Evolutionary conservation across 495 filamentous ascomycete species (phyloP).

Genomic region (Tuber umbilicatum): DNA sequence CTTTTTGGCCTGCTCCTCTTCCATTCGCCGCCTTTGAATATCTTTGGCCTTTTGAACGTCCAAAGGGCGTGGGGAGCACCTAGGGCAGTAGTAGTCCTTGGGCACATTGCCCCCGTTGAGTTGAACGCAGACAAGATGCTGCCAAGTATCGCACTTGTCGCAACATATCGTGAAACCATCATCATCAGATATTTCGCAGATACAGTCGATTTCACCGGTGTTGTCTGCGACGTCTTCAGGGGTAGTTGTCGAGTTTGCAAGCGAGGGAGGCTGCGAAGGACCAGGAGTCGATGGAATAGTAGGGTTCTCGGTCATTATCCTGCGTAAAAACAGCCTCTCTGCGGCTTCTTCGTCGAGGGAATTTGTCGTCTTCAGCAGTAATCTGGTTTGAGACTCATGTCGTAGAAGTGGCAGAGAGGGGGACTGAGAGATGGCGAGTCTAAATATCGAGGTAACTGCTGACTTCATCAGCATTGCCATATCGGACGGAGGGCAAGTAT

Average conservation of each 20-base stretch:
- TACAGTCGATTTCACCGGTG: slow-evolving; percentile 71
- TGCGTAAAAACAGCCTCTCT: slow-evolving; percentile 42
- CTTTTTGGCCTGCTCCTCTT: slow-evolving; percentile 54
- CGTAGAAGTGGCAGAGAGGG: slow-evolving; percentile 36
- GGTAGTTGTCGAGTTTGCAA: slow-evolving; percentile 34
- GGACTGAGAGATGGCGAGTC: slow-evolving; percentile 27
- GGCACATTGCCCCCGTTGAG: slow-evolving; percentile 63
- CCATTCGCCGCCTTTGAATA: slow-evolving; percentile 56
- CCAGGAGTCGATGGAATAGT: slow-evolving; percentile 39
- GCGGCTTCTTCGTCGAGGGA: slow-evolving; percentile 41
- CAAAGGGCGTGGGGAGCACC: slow-evolving; percentile 69
- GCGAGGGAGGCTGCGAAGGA: slow-evolving; percentile 37
- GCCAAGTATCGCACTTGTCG: slow-evolving; percentile 93
- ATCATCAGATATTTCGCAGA: slow-evolving; percentile 85
- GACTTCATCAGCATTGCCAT: slow-evolving; percentile 34
- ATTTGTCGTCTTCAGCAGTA: slow-evolving; percentile 42
- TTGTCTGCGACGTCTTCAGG: slow-evolving; percentile 35
- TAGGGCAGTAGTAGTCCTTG: slow-evolving; percentile 71
- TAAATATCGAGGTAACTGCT: slow-evolving; percentile 23
- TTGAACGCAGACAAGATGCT: slow-evolving; percentile 95
- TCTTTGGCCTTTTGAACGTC: slow-evolving; percentile 65
- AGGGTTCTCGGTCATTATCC: slow-evolving; percentile 44
- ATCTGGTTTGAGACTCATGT: slow-evolving; percentile 43
- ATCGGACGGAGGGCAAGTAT: slow-evolving; percentile 26
- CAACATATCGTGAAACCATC: slow-evolving; percentile 97